Evolutionary conservation across 2,329 filamentous ascomycete species (phyloP).

Genomic region (Hortaea sp.): DNA sequence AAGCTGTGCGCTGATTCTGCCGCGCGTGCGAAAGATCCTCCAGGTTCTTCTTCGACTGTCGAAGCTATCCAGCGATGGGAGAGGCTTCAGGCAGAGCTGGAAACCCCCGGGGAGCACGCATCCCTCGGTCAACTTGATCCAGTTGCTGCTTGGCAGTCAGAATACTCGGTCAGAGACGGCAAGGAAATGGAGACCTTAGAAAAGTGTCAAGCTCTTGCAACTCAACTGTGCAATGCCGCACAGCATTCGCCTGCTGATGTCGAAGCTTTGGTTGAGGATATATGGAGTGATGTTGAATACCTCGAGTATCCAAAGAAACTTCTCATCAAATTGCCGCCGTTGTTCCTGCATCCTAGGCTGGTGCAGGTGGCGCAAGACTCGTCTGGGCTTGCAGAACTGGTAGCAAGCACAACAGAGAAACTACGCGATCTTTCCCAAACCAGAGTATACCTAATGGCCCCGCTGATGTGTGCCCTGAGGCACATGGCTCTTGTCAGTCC

Average conservation of each 20-base stretch:
- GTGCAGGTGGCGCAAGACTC: conserved; percentile 14
- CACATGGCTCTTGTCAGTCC: conserved; percentile 15
- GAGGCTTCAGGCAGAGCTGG: not conserved
- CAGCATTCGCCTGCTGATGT: not conserved
- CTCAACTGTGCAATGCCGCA: not conserved
- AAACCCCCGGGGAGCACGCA: not conserved
- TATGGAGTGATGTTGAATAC: conserved; percentile 40
- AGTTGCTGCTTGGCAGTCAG: conserved; percentile 1
- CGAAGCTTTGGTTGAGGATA: conserved; percentile 16
- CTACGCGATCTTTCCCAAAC: conserved; percentile 16
- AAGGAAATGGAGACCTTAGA: conserved; percentile 12
- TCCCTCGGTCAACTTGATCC: not conserved
- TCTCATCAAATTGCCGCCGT: conserved; percentile 26
- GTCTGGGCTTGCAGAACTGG: conserved; percentile 7
- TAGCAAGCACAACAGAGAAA: conserved; percentile 3
- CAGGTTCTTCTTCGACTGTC: conserved; percentile 4
- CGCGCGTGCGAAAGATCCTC: not conserved
- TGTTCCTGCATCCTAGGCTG: conserved; percentile 28
- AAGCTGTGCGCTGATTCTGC: conserved; percentile 13
- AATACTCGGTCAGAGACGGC: conserved; percentile 16
- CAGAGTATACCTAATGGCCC: conserved; percentile 22
- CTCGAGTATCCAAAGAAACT: conserved; percentile 36
- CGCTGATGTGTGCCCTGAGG: conserved; percentile 18
- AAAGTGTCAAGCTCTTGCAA: conserved; percentile 11
- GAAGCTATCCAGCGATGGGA: conserved; percentile 7